phyloP scores from a whole-genome alignment of 2,329 filamentous ascomycete species.

The Corinectria fuckeliana region DNA sequence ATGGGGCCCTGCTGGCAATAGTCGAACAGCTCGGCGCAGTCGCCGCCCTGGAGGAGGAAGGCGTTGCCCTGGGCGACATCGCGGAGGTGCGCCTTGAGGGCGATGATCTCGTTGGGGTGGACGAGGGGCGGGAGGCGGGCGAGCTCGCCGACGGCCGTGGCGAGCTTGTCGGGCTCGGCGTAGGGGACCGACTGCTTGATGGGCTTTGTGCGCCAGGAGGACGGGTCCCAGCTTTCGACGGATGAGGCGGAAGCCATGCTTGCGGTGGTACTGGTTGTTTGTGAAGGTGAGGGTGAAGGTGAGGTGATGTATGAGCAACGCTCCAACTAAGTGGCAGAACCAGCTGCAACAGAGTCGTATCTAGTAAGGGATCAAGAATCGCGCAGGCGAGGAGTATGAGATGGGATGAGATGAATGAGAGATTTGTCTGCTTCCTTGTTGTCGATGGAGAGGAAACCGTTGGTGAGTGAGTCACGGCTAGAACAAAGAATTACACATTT shows the following conservation, averaged over 20 bases:
- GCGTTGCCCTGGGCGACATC: slow-evolving; percentile 91
- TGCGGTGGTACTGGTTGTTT: not conserved
- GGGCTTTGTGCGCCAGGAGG: slow-evolving; percentile 78
- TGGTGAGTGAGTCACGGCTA: slow-evolving; percentile 14
- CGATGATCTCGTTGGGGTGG: slow-evolving; percentile 79
- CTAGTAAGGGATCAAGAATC: not conserved
- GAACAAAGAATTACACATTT: slow-evolving; percentile 14
- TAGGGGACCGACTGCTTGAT: slow-evolving; percentile 80
- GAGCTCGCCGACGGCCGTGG: slow-evolving; percentile 68
- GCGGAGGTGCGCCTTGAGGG: slow-evolving; percentile 76
- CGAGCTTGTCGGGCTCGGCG: slow-evolving; percentile 64
- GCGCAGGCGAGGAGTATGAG: not conserved
- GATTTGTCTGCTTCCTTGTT: not conserved
- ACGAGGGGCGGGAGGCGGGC: slow-evolving; percentile 77
- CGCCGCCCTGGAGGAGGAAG: slow-evolving; percentile 93
- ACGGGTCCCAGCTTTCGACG: slow-evolving; percentile 58
- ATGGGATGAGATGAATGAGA: not conserved
- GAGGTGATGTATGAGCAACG: not conserved
- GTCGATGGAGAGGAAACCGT: not conserved
- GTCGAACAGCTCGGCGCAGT: slow-evolving; percentile 96
- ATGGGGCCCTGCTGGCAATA: slow-evolving; percentile 92
- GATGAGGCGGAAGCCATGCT: slow-evolving; percentile 21
- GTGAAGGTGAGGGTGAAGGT: slow-evolving; percentile 8
- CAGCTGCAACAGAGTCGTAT: not conserved
- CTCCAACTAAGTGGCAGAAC: not conserved